Evolutionary conservation across 768 basidiomycete species (phyloP).

Genomic region (Leccinum fibrillosum): DNA sequence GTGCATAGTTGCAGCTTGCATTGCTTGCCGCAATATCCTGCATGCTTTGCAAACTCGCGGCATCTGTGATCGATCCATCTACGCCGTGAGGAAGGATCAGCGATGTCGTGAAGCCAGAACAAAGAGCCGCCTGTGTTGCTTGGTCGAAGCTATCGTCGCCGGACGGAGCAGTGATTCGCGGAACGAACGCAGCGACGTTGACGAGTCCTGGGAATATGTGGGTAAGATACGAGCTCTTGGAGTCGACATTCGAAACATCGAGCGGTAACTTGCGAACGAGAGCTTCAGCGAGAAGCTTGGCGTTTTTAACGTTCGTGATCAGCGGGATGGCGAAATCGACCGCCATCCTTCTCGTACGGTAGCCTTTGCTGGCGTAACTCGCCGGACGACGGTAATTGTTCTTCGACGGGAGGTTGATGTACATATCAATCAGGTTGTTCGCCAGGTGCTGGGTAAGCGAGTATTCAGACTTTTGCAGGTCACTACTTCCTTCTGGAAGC

Average conservation of each 20-base stretch:
- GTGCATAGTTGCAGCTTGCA: constrained; percentile 85
- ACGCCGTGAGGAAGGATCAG: constrained; percentile 74
- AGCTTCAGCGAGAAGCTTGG: constrained; percentile 93
- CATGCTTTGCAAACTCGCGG: constrained; percentile 62
- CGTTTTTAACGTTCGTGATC: constrained; percentile 98
- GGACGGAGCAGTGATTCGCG: constrained; percentile 54
- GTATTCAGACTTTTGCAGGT: constrained; percentile 93
- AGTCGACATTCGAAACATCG: constrained; percentile 87
- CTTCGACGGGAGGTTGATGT: constrained; percentile 98
- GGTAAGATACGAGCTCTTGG: constrained; percentile 90
- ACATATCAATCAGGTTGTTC: constrained; percentile 98
- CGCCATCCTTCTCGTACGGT: constrained; percentile 95
- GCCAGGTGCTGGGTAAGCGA: constrained; percentile 95
- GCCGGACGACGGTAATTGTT: constrained; percentile 97
- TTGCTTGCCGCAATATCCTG: constrained; percentile 57
- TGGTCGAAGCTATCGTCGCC: constrained; percentile 52
- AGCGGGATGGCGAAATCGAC: constrained; percentile 97
- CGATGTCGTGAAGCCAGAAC: constrained; percentile 86
- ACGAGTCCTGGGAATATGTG: constrained; percentile 90
- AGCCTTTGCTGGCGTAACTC: constrained; percentile 95
- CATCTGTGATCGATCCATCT: constrained; percentile 62
- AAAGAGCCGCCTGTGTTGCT: constrained; percentile 77
- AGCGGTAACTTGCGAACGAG: constrained; percentile 86
- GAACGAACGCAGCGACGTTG: constrained; percentile 85
- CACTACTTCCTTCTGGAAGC: constrained; percentile 67